Evolutionary conservation across 1,284 basidiomycete genomes (phyloP).

Genomic region (Vanrija sp.): DNA sequence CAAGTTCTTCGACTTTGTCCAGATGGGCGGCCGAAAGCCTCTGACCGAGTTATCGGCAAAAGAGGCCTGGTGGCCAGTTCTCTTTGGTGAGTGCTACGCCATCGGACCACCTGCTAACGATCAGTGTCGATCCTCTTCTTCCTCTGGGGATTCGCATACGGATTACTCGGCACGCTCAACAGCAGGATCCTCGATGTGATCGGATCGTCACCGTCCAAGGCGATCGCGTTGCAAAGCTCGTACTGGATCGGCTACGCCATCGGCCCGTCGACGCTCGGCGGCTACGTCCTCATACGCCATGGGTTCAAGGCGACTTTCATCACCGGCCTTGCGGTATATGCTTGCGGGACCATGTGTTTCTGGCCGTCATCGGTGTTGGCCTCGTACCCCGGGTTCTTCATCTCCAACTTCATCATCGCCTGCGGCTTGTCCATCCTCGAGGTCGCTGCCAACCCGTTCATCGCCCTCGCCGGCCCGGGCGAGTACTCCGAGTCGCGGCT

Average conservation of each 20-base stretch:
- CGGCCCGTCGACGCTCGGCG: constrained; percentile 34
- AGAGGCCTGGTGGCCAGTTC: constrained; percentile 44
- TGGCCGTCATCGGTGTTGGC: constrained; percentile 45
- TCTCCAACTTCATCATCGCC: constrained; percentile 45
- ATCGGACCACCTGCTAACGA: no score
- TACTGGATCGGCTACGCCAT: constrained; percentile 45
- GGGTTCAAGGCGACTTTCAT: constrained; percentile 49
- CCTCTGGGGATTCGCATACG: constrained; percentile 48
- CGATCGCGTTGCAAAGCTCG: constrained; percentile 37
- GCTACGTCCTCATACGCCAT: constrained; percentile 31
- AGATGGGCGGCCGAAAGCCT: constrained; percentile 38
- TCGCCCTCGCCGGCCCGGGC: constrained; percentile 46
- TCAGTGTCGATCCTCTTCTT: constrained; percentile 43
- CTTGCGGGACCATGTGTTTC: constrained; percentile 43
- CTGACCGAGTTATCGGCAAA: constrained; percentile 35
- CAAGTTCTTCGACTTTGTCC: constrained; percentile 45
- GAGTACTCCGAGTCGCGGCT: constrained; percentile 41
- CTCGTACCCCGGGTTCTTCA: constrained; percentile 43
- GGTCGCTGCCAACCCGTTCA: constrained; percentile 47
- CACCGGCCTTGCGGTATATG: constrained; percentile 42
- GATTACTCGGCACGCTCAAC: constrained; percentile 44
- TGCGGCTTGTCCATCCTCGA: constrained; percentile 41
- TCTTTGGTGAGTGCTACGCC: constrained; percentile 29
- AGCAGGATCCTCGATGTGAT: constrained; percentile 34
- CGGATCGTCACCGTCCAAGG: constrained; percentile 12